phyloP scores from a whole-genome alignment of 2,329 filamentous ascomycete species.

The Ceratocystis harringtonii region DNA sequence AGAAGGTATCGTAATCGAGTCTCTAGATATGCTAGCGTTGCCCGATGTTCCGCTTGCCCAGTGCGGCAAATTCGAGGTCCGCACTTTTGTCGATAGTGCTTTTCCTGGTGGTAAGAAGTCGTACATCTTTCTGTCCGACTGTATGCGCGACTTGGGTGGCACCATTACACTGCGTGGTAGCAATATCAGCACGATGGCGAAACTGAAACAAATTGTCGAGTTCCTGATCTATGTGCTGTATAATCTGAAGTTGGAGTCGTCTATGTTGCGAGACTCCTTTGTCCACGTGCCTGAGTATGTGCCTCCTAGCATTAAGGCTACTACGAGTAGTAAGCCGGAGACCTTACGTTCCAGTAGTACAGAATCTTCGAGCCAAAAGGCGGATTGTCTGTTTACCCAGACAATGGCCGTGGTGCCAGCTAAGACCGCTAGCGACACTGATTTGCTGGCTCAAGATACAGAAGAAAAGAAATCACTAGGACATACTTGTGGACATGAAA shows the following conservation, averaged over 20 bases:
- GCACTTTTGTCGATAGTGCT: constrained; percentile 75
- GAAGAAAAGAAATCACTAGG: background rate
- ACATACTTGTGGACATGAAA: background rate
- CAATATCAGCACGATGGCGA: constrained; percentile 52
- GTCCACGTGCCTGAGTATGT: constrained; percentile 59
- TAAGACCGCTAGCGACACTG: background rate
- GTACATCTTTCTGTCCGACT: constrained; percentile 89
- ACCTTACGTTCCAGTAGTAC: background rate
- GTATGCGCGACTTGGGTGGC: constrained; percentile 76
- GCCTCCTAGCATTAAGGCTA: background rate
- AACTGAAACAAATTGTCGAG: constrained; percentile 85
- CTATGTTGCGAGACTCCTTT: constrained; percentile 82
- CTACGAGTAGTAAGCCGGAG: background rate
- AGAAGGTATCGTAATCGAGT: constrained; percentile 83
- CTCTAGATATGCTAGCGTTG: constrained; percentile 77
- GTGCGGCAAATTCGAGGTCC: constrained; percentile 82
- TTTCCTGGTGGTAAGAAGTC: constrained; percentile 70
- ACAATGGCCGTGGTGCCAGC: background rate
- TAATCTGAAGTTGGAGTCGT: constrained; percentile 90
- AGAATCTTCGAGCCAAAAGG: background rate
- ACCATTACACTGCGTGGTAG: constrained; percentile 85
- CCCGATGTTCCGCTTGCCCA: constrained; percentile 58
- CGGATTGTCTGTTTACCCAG: background rate
- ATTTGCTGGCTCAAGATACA: no score
- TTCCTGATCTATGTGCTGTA: constrained; percentile 99